Base-by-base conservation (phyloP, 352 stramenopile genomes). In the Phytophthora quininea region DNA sequence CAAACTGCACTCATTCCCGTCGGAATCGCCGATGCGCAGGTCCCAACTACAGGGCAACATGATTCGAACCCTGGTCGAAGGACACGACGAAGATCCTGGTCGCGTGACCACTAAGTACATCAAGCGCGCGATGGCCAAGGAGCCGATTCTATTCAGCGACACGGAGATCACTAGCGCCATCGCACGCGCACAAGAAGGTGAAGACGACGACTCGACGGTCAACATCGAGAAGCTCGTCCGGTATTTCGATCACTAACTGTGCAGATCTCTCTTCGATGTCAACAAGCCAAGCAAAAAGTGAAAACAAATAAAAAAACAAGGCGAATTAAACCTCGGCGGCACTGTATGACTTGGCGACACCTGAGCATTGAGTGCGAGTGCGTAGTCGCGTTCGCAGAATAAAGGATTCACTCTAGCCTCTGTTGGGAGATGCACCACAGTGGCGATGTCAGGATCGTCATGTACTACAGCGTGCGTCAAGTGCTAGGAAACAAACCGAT, bases 91-190 rank as follows among this genome's bases (percentile, higher is more conserved):
- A 52, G 85, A 88, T 43, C 61, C 61, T n/a, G 72, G 74, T 3
- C 51, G 62, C 37, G 79, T 93, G 47, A 89, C 74, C 49, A 69
- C 73, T 35, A 84, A 87, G 63, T 90, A 75, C 64, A 73, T 95
- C 31, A 80, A 81, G 54, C 76, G 69, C 30, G 82, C 84, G 38
- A 91, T 95, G 84, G 48, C 72, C 38, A 80, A 90, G 45, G 86
- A 95, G 67, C 83, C 86, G 30, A 68, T 92, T 67, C 83, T 95
- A 6, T 95, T 95, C 67, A 95, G 84, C 57, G 74, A 84, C 24
- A 73, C 76, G 19, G 86, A 95, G 69, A 89, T 90, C 45, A 70
- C 83, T 42, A 78, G 73, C 33, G 83, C 82, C 12, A 66, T 95
- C 29, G 52, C 69, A 10, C 76, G 79, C 24, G 78, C 75, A 19